A percentile compares a stretch with the other conserved stretches of the same genome.
Evolutionary conservation across 2,329 filamentous ascomycete genomes (phyloP).

Genomic region (Dothistroma septosporum): DNA sequence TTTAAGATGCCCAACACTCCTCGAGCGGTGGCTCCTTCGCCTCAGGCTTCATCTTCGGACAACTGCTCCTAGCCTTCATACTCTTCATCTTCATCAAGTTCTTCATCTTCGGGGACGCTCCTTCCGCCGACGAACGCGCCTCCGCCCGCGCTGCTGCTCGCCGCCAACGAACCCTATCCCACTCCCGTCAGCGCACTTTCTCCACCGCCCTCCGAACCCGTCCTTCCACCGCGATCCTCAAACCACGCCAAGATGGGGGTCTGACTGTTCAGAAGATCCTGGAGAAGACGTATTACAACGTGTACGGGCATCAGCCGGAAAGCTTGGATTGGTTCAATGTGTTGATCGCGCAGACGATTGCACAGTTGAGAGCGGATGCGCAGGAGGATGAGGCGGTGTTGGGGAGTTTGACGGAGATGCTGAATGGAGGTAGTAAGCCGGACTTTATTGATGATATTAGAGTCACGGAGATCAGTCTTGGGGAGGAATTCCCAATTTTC

Average conservation of each 20-base stretch:
- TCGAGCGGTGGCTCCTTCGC: constrained; percentile 63
- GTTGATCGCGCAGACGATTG: constrained; percentile 90
- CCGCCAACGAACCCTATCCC: constrained; percentile 67
- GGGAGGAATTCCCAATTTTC: constrained; percentile 97
- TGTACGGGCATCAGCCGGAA: constrained; percentile 91
- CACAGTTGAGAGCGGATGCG: constrained; percentile 88
- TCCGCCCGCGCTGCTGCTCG: constrained; percentile 70
- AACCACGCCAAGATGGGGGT: constrained; percentile 29
- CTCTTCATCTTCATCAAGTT: constrained; percentile 97
- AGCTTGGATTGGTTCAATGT: constrained; percentile 99
- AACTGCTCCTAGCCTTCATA: constrained; percentile 85
- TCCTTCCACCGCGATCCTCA: constrained; percentile 27
- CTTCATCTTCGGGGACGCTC: constrained; percentile 97
- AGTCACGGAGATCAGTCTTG: constrained; percentile 87
- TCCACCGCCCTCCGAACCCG: constrained; percentile 34
- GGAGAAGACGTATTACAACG: constrained; percentile 96
- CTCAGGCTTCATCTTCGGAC: constrained; percentile 86
- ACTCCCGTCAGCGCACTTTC: constrained; percentile 47
- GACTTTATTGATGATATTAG: constrained; percentile 91
- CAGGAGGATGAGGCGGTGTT: constrained; percentile 89
- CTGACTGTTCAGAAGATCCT: constrained; percentile 92
- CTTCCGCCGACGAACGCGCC: constrained; percentile 75
- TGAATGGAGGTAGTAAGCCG: constrained; percentile 81
- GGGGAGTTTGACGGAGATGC: constrained; percentile 72
- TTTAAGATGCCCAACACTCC: constrained; percentile 21